Conservation (phyloP, 1,284 basidiomycete species). For the Melampsora larici-populina region DNA sequence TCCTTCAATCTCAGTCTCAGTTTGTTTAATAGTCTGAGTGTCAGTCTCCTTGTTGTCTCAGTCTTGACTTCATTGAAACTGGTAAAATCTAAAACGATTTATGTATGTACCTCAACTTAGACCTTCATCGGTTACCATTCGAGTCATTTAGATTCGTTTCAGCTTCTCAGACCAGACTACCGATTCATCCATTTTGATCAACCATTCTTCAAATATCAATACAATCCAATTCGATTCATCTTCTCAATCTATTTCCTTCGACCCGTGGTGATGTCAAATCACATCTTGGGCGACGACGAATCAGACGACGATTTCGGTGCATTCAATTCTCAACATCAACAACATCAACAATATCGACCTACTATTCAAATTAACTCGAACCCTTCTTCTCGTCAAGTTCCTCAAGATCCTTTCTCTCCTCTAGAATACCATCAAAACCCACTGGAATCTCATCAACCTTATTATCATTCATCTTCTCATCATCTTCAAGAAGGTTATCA, state of each 20-base stretch:
- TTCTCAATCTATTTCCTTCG: background rate
- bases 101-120: no score
- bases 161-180: no score
- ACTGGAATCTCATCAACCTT: background rate
- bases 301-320: background rate
- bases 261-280: slow-evolving; percentile 8
- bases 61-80: no score
- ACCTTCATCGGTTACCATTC: no score
- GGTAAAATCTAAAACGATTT: no score
- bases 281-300: slow-evolving; percentile 23
- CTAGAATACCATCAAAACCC: background rate
- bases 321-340: slow-evolving; percentile 8
- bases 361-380: background rate
- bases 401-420: slow-evolving; percentile 13
- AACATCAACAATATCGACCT: slow-evolving; percentile 19
- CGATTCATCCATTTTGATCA: no score
- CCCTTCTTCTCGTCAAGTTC: background rate
- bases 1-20: no score
- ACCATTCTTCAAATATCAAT: no score
- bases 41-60: no score
- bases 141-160: no score
- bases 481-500: background rate
- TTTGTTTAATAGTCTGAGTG: no score
- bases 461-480: background rate
- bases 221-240: background rate